Percentiles rank a stretch among this genome's conserved stretches.
Evolutionary conservation across 2,329 filamentous ascomycete species (phyloP).

Genomic region (Aspergillus sp.): DNA sequence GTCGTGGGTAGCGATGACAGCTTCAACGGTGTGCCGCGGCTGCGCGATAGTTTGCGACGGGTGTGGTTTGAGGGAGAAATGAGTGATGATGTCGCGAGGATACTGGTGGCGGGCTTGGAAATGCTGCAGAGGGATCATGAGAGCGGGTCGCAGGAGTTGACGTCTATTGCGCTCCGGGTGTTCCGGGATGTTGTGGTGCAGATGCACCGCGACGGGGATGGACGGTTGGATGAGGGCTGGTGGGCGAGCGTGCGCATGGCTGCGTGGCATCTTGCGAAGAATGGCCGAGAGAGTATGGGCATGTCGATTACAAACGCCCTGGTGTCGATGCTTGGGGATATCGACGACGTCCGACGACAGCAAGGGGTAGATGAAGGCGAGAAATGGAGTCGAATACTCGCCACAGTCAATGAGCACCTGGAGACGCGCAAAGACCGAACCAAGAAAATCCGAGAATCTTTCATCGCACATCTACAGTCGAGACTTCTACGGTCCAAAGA

Average conservation of each 20-base stretch:
- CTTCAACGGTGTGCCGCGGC: conserved; percentile 49
- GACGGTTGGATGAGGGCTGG: conserved; percentile 31
- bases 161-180: conserved; percentile 44
- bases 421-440: conserved; percentile 15
- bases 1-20: conserved; percentile 38
- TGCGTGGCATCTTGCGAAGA: conserved; percentile 58
- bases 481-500: conserved; percentile 4
- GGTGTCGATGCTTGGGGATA: conserved; percentile 16
- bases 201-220: conserved; percentile 6
- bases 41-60: conserved; percentile 50
- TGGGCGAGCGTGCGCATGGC: conserved; percentile 50
- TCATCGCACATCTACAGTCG: conserved; percentile 17
- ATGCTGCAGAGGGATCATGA: conserved; percentile 48
- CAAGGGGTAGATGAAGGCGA: conserved; percentile 7
- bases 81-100: conserved; percentile 37
- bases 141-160: conserved; percentile 53
- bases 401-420: conserved; percentile 20
- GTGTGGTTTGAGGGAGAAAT: conserved; percentile 53
- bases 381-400: conserved; percentile 14
- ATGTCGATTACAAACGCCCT: conserved; percentile 46
- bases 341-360: conserved; percentile 18
- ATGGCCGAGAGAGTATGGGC: conserved; percentile 59
- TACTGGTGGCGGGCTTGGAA: conserved; percentile 42
- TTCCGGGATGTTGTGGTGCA: conserved; percentile 41
- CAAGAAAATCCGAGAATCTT: conserved; percentile 17